A percentile compares a stretch with the other conserved stretches of the same genome.
These are phyloP conservation scores for Oemleria cerasiformis DNA, from an alignment of 306 rosid species.

Conservation along the genomic window DNA sequence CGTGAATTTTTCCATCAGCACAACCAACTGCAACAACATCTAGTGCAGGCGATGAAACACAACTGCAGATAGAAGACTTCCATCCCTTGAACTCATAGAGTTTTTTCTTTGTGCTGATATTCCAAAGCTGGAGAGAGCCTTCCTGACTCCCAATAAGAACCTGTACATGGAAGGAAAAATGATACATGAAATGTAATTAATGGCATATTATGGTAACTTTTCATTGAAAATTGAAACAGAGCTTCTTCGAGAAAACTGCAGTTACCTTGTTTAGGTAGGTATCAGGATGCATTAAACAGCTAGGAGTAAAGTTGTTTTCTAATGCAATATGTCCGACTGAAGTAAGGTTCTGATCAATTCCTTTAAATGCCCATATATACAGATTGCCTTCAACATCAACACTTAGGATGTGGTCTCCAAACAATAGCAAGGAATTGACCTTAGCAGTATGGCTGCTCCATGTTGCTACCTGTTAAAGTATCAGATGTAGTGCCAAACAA, in stretches of 20 bases:
- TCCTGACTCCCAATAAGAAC: conserved; percentile 82
- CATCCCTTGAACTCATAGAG: conserved; percentile 89
- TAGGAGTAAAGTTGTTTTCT: conserved; percentile 50
- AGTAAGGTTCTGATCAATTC: conserved; percentile 47
- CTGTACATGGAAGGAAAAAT: conserved; percentile 35
- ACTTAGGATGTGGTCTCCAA: conserved; percentile 79
- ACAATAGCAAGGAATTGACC: conserved; percentile 62
- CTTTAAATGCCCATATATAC: conserved; percentile 82
- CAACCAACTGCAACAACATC: conserved; percentile 94
- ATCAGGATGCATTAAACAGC: conserved; percentile 86
- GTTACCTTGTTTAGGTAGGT: conserved; percentile 89
- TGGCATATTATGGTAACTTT: neutral
- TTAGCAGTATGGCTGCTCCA: conserved; percentile 72
- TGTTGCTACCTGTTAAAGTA: conserved; percentile 55
- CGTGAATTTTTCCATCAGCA: conserved; percentile 76
- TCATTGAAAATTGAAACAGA: neutral
- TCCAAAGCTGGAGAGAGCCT: conserved; percentile 93
- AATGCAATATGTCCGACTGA: conserved; percentile 57
- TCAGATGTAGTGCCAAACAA: neutral
- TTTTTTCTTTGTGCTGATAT: conserved; percentile 73
- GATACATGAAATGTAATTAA: neutral
- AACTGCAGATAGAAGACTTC: conserved; percentile 68
- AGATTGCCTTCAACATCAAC: conserved; percentile 58
- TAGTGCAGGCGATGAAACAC: conserved; percentile 86
- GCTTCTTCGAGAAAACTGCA: conserved; percentile 4